Evolutionary conservation across 305 asterid genomes (phyloP).

Genomic region (Fraxinus paxiana): DNA sequence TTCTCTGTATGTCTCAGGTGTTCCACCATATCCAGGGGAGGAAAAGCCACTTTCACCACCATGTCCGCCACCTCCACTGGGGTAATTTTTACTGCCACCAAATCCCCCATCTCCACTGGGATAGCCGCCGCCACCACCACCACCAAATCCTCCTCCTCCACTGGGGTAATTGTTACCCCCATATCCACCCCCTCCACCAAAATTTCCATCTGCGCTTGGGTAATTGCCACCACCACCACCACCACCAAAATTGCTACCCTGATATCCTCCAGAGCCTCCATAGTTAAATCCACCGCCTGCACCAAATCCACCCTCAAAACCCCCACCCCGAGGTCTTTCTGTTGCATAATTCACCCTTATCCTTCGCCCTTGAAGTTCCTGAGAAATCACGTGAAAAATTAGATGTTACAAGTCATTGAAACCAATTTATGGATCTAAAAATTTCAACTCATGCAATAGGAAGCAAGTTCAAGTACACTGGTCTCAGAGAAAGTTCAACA

Average conservation of each 20-base stretch:
- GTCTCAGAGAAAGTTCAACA: background rate
- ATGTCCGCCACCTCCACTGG: constrained; percentile 14
- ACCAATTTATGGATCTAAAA: background rate
- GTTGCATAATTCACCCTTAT: constrained; percentile 77
- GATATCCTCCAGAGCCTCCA: constrained; percentile 38
- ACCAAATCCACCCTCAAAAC: constrained; percentile 40
- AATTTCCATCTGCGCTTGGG: constrained; percentile 9
- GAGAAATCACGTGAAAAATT: constrained; percentile 4
- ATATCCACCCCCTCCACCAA: constrained; percentile 30
- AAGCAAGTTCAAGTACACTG: background rate
- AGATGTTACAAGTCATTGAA: background rate
- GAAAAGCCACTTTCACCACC: constrained; percentile 30
- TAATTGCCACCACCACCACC: constrained; percentile 11
- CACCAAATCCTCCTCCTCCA: constrained; percentile 30
- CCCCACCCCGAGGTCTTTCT: constrained; percentile 56
- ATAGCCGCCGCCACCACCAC: background rate
- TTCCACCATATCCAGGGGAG: constrained; percentile 25
- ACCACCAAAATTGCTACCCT: constrained; percentile 30
- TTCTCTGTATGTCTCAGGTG: constrained; percentile 16
- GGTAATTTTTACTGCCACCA: constrained; percentile 1
- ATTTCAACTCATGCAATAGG: background rate
- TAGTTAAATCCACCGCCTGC: constrained; percentile 34
- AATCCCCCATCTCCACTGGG: constrained; percentile 23
- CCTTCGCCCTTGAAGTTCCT: constrained; percentile 83
- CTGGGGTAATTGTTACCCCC: constrained; percentile 18